These are phyloP conservation scores for Fomitopsis pinicola DNA, from an alignment of 1,284 basidiomycete genomes.

Conservation along the genomic window DNA sequence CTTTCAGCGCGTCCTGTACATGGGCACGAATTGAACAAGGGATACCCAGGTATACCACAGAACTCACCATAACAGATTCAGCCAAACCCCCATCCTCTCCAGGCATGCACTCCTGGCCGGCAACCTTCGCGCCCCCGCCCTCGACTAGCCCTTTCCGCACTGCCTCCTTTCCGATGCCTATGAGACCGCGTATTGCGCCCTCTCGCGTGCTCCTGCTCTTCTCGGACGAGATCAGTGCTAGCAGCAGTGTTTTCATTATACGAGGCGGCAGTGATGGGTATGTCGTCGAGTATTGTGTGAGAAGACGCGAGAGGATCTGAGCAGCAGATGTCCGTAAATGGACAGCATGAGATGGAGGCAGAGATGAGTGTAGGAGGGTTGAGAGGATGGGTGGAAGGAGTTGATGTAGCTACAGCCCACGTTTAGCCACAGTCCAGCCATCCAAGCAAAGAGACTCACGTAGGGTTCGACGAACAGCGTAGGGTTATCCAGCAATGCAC, in stretches of 20 bases:
- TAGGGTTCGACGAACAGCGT: slow-evolving; percentile 96
- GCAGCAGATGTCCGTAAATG: slow-evolving; percentile 75
- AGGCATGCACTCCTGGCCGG: slow-evolving; percentile 57
- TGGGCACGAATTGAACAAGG: background rate
- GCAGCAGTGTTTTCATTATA: slow-evolving; percentile 88
- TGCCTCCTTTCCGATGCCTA: slow-evolving; percentile 80
- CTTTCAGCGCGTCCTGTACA: slow-evolving; percentile 47
- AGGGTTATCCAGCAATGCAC: slow-evolving; percentile 79
- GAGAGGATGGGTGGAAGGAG: slow-evolving; percentile 91
- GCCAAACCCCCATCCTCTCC: slow-evolving; percentile 43
- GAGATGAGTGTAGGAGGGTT: slow-evolving; percentile 81
- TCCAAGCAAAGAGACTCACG: slow-evolving; percentile 46
- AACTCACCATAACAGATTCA: slow-evolving; percentile 53
- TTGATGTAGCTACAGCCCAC: slow-evolving; percentile 79
- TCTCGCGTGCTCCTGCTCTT: slow-evolving; percentile 76
- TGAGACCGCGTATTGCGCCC: slow-evolving; percentile 82
- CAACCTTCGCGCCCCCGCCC: slow-evolving; percentile 67
- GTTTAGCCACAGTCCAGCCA: background rate
- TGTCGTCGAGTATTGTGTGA: slow-evolving; percentile 72
- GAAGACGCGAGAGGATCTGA: slow-evolving; percentile 78
- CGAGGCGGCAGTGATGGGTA: slow-evolving; percentile 86
- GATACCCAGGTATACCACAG: background rate
- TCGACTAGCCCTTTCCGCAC: slow-evolving; percentile 77
- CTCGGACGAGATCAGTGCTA: slow-evolving; percentile 74
- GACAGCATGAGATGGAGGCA: slow-evolving; percentile 54